Evolutionary conservation across 2,329 filamentous ascomycete genomes (phyloP), one percentile per base, ranked within the genome.

Genomic region (Talaromyces marneffei): DNA sequence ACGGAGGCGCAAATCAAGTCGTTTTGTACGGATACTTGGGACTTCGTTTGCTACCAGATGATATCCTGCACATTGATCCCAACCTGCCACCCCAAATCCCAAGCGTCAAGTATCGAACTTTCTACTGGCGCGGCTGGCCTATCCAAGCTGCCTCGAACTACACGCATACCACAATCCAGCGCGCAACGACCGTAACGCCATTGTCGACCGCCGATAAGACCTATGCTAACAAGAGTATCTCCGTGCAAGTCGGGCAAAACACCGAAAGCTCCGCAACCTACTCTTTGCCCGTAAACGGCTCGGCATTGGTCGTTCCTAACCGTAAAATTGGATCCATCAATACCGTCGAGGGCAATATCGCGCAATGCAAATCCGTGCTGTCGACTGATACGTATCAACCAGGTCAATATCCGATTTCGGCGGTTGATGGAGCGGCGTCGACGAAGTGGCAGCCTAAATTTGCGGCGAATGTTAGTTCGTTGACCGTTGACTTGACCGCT

Each of bases 321-420:
- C 82, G 87, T 8, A 78, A 81, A 20, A 81, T 83, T 60, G 82
- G 82, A 63, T 74, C 81, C 23, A 78, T 78, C 14, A 74, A 79
- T 33, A 87, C 86, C 0, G 74, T 83, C 2, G 67, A 77, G 0
- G 82, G 82, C 8, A 90, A 91, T 69, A 77, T 89, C 29, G 79
- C 84, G 0, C 87, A 91, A 74, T 91, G 87, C 71, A 79, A 77
- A 3, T 79, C 84, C 1, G 81, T 82, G 0, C 71, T 70, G 16
- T 84, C 82, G 1, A 70, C 75, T 0, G 71, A 80, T 40, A 68
- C 71, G 1, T 84, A 81, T 67, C 75, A 80, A 27, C 82, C 85
- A 0, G 88, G 88, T 14, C 88, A 91, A 71, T 89, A 90, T 74
- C 87, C 88, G 1, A 78, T 88, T 57, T 80, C 82, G 0, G 86